These are phyloP conservation scores for Asterophora lycoperdoides DNA, from an alignment of 768 basidiomycete genomes.

Conservation along the genomic window DNA sequence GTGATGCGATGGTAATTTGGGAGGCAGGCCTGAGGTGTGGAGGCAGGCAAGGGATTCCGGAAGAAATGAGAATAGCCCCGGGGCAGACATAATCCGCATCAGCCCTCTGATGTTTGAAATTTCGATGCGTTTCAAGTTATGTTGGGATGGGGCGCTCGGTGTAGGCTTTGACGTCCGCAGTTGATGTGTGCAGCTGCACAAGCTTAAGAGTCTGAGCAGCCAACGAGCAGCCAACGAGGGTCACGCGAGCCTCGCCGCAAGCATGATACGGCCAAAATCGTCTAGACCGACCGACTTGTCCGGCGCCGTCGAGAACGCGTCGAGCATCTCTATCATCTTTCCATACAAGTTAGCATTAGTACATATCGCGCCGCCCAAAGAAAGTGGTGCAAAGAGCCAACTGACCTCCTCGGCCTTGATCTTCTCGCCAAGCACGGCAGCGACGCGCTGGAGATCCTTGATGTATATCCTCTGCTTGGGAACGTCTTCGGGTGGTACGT, in stretches of 20 bases:
- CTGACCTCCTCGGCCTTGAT: constrained; percentile 72
- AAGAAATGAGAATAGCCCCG: no score
- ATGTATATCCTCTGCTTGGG: constrained; percentile 55
- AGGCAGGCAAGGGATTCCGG: no score
- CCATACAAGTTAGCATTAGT: constrained; percentile 22
- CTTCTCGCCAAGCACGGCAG: constrained; percentile 64
- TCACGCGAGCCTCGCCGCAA: constrained; percentile 46
- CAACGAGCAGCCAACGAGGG: no score
- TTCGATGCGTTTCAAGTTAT: no score
- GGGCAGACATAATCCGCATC: no score
- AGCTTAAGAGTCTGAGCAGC: no score
- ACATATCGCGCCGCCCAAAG: not conserved
- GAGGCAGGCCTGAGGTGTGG: no score
- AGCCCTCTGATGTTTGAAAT: no score
- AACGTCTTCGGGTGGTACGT: constrained; percentile 41
- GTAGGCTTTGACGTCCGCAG: no score
- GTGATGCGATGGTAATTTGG: no score
- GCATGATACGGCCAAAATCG: constrained; percentile 78
- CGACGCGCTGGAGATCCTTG: constrained; percentile 59
- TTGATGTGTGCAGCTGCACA: no score
- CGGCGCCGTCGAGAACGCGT: constrained; percentile 63
- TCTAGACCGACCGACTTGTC: constrained; percentile 64
- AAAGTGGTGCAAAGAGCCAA: not conserved
- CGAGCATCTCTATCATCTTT: constrained; percentile 75
- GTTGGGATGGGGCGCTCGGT: no score